Evolutionary conservation across 2,329 filamentous ascomycete species (phyloP), one percentile per base, ranked within the genome.

Genomic region (Colletotrichum sp.): DNA sequence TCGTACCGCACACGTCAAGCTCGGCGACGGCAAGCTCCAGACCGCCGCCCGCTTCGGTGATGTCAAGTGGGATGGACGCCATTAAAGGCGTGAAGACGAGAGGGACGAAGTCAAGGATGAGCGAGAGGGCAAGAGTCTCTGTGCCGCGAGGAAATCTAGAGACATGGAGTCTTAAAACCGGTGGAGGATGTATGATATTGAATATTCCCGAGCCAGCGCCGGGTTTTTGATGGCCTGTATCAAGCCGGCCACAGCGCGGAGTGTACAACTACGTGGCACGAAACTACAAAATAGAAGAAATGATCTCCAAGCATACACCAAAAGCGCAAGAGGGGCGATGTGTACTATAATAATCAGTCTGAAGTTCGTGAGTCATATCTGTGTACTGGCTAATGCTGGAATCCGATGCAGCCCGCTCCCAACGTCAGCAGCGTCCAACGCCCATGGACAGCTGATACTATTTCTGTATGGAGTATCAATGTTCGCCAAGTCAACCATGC

Each of bases 1-100:
- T 78, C 92, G 96, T 75, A 94, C 96, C 80, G 93, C 93, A 30
- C 93, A 96, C 76, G 96, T 98, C 73, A 97, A 96, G 89, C 89
- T 98, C 78, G 96, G 96, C 58, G 88, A 91, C 75, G 89, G 89
- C 75, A 89, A 88, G 80, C 84, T 93, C 36, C 84, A 85, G 70
- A 91, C 88, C 12, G 80, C 90, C 70, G 85, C 87, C 55, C 84
- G 85, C 60, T 89, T 91, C 71, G 89, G 89, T 2, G 82, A 84
- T 26, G 83, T 91, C 8, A 83, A 86, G 78, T 92, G 90, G 90
- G 83, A 83, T 74, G 55, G 26, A 26, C 13, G 38, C 8, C 5
- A 30, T 15, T 32, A 36, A 52, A 18, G 28, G 8, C n/a, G 13
- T 13, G 34, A 58, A 58, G 21, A 58, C 10, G n/a, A 13, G 43